Percentiles rank a stretch among this genome's conserved stretches.
Conservation (phyloP, 352 stramenopile species). For the Pelagophyceae sp. region DNA sequence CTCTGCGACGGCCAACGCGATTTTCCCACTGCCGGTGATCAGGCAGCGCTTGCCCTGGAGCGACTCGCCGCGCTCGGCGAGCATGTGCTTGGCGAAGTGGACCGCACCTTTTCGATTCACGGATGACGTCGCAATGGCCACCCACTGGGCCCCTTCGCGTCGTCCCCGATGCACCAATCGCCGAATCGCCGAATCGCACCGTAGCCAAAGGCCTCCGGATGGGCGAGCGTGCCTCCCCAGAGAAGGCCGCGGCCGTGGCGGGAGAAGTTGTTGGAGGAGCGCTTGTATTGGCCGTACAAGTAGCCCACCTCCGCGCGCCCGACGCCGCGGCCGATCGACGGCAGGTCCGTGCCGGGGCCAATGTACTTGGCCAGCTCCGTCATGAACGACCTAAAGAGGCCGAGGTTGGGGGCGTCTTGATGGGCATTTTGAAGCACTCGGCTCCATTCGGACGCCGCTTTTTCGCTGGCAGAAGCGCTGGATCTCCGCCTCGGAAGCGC, state of each 20-base stretch:
- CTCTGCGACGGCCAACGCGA: slow-evolving; percentile 70
- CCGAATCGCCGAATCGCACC: too few relatives aligned
- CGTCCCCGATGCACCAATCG: neutral
- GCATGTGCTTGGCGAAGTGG: slow-evolving; percentile 84
- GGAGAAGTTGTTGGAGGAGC: slow-evolving; percentile 39
- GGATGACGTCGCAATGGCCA: too few relatives aligned
- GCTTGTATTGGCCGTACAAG: slow-evolving; percentile 96
- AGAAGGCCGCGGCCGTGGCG: slow-evolving; percentile 67
- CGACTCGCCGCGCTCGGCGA: slow-evolving; percentile 78
- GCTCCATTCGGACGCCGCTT: too few relatives aligned
- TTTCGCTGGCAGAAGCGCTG: slow-evolving; percentile 96
- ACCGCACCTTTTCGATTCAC: too few relatives aligned
- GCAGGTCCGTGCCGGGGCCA: slow-evolving; percentile 84
- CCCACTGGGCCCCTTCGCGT: neutral
- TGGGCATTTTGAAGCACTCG: too few relatives aligned
- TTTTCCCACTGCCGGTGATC: slow-evolving; percentile 86
- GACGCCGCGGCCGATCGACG: slow-evolving; percentile 85
- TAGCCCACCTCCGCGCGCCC: slow-evolving; percentile 85
- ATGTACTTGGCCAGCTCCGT: slow-evolving; percentile 96
- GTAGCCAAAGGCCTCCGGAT: slow-evolving; percentile 71
- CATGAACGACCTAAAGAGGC: too few relatives aligned
- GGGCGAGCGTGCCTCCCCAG: slow-evolving; percentile 71
- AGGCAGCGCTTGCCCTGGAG: slow-evolving; percentile 90
- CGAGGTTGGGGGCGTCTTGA: too few relatives aligned
- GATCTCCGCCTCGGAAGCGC: slow-evolving; percentile 93